phyloP scores from a whole-genome alignment of 2,329 filamentous ascomycete genomes.

The Camillea tinctor region DNA sequence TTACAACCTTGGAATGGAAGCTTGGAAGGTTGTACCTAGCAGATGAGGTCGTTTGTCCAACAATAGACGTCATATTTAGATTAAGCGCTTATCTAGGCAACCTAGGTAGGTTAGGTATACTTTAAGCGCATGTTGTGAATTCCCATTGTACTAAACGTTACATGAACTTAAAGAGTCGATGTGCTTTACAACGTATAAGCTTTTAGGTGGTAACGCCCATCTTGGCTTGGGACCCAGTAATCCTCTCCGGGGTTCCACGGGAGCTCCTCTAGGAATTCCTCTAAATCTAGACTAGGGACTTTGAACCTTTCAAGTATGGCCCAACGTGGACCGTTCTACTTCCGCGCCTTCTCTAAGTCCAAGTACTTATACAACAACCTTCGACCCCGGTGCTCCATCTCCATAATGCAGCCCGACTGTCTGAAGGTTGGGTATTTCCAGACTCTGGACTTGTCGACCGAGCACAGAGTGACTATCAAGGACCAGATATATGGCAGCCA shows the following conservation, averaged over 20 bases:
- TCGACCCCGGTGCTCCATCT: not conserved
- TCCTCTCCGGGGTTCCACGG: not conserved
- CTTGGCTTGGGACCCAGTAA: too few relatives aligned
- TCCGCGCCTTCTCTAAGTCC: not conserved
- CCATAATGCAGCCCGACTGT: too few relatives aligned
- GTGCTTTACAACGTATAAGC: too few relatives aligned
- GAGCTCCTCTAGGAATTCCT: not conserved
- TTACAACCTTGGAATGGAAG: too few relatives aligned
- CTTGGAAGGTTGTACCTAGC: too few relatives aligned
- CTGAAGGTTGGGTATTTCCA: conserved; percentile 21
- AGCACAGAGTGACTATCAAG: conserved; percentile 25
- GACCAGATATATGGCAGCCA: conserved; percentile 37
- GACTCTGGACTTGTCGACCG: conserved; percentile 16
- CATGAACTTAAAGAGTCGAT: not conserved
- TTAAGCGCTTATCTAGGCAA: too few relatives aligned
- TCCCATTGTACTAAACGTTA: not conserved
- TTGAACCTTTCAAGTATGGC: not conserved
- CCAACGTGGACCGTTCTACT: not conserved
- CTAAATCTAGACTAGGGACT: too few relatives aligned
- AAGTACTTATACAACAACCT: not conserved
- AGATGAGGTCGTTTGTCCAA: too few relatives aligned
- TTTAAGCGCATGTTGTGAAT: not conserved
- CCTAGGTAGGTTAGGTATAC: too few relatives aligned
- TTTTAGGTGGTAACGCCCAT: too few relatives aligned
- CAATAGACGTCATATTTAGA: too few relatives aligned